Conservation (phyloP, 1,284 basidiomycete genomes). For the Rhodotorula mucilaginosa region DNA sequence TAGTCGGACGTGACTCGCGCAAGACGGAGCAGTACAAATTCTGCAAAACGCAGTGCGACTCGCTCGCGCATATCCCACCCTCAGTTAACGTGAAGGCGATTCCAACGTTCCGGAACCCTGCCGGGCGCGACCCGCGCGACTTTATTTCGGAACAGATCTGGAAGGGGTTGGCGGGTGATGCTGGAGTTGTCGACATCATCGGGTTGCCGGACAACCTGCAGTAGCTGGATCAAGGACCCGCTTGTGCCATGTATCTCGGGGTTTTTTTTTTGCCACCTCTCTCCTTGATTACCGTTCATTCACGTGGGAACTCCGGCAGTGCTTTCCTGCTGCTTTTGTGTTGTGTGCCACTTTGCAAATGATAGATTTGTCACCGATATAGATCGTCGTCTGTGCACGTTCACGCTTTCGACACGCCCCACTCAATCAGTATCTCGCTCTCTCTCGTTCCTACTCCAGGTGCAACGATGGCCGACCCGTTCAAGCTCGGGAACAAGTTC, state of each 20-base stretch:
- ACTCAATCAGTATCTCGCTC: no score
- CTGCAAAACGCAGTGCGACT: neutral
- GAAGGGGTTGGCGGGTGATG: neutral
- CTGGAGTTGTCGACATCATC: neutral
- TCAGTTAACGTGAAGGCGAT: neutral
- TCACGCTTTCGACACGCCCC: no score
- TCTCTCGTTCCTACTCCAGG: no score
- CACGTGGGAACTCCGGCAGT: no score
- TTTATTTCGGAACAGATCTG: neutral
- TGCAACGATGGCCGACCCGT: neutral
- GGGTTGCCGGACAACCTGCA: neutral
- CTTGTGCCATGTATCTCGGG: no score
- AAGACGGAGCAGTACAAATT: neutral
- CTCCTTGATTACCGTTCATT: no score
- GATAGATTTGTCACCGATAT: no score
- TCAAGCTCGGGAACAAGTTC: neutral
- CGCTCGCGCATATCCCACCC: neutral
- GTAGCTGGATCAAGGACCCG: neutral
- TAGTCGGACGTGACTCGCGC: neutral
- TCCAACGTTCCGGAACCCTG: neutral
- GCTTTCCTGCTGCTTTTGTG: no score
- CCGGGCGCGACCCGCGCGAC: neutral
- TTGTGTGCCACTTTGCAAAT: no score
- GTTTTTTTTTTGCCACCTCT: no score
- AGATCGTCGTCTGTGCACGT: no score